These are phyloP conservation scores for Phaseolus lunatus DNA, from an alignment of 306 rosid genomes.

Conservation along the genomic window DNA sequence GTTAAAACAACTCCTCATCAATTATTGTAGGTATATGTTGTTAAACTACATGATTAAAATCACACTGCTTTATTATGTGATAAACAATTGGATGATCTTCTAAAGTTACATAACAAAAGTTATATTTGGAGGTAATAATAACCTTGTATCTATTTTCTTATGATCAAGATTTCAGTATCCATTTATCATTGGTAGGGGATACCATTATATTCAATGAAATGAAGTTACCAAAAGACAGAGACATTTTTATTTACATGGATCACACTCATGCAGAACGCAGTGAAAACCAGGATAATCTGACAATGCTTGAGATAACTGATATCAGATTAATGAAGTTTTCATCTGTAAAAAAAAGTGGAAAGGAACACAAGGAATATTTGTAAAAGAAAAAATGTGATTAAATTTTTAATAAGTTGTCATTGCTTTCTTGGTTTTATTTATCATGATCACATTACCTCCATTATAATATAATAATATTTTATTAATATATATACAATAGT, in stretches of 20 bases:
- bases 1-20: constrained; percentile 56
- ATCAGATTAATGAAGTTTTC: no score
- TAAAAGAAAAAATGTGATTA: no score
- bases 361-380: no score
- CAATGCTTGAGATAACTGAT: no score
- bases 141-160: background rate
- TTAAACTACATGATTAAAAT: background rate
- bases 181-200: background rate
- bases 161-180: background rate
- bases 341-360: no score
- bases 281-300: no score
- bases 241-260: background rate
- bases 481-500: no score
- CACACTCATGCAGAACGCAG: no score
- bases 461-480: no score
- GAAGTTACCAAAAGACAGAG: background rate
- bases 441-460: no score
- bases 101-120: background rate
- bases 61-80: background rate
- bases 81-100: background rate
- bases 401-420: no score
- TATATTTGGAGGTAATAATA: background rate
- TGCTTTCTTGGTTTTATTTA: no score
- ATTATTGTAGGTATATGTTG: constrained; percentile 26
- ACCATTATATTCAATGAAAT: constrained; percentile 2